These are phyloP conservation scores for Kluyveromyces sp. DNA, from an alignment of 1,139 yeast species.

Conservation along the genomic window DNA sequence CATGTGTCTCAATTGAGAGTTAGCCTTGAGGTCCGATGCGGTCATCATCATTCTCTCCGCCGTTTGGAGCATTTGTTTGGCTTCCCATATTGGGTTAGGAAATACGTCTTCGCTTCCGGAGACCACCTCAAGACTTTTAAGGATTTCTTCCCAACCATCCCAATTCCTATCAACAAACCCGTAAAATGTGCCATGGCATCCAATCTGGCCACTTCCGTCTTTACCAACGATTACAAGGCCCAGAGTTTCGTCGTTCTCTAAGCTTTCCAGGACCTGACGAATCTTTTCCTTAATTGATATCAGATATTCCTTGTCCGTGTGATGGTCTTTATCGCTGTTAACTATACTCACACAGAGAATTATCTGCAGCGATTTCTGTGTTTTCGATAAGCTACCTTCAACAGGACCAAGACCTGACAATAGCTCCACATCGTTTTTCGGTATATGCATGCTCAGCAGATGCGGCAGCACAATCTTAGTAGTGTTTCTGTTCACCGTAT, in stretches of 20 bases:
- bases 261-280: slow-evolving; percentile 25
- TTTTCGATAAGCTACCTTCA: background rate
- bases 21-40: slow-evolving; percentile 4
- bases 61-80: slow-evolving; percentile 13
- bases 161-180: slow-evolving; percentile 48
- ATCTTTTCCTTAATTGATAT: slow-evolving; percentile 31
- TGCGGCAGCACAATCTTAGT: slow-evolving; percentile 1
- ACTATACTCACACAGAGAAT: slow-evolving; percentile 43
- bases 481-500: slow-evolving; percentile 1
- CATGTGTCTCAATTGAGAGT: slow-evolving; percentile 10
- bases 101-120: slow-evolving; percentile 8
- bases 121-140: slow-evolving; percentile 38
- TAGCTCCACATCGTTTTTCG: slow-evolving; percentile 4
- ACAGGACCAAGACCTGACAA: background rate
- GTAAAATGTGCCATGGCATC: slow-evolving; percentile 43
- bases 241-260: slow-evolving; percentile 43
- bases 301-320: slow-evolving; percentile 35
- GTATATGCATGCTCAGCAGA: background rate
- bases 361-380: slow-evolving; percentile 32
- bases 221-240: slow-evolving; percentile 52
- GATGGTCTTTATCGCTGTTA: slow-evolving; percentile 30
- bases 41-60: slow-evolving; percentile 16
- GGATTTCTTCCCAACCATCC: slow-evolving; percentile 50
- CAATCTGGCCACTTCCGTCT: slow-evolving; percentile 34
- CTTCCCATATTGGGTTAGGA: slow-evolving; percentile 11